phyloP scores from a whole-genome alignment of 805 yeast genomes.

The Candida rishiriensis region DNA sequence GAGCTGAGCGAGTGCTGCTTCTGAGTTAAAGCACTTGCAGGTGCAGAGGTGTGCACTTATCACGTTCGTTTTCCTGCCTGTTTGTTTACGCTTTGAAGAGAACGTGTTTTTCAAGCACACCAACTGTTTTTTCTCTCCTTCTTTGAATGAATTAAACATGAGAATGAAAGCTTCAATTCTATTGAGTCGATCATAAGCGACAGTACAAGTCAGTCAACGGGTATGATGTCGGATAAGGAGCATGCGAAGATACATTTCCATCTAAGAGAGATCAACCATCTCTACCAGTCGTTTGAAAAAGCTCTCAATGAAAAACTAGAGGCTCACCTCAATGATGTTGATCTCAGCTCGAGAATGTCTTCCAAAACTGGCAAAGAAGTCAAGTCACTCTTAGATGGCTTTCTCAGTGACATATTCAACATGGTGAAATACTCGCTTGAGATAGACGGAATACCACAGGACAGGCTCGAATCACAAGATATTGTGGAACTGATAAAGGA shows the following conservation, averaged over 20 bases:
- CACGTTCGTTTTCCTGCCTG: no score
- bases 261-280: slow-evolving; percentile 46
- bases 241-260: slow-evolving; percentile 45
- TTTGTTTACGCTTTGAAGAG: no score
- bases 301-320: slow-evolving; percentile 43
- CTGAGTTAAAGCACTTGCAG: no score
- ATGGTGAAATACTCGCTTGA: slow-evolving; percentile 50
- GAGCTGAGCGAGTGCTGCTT: no score
- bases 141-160: background rate
- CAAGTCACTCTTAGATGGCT: slow-evolving; percentile 38
- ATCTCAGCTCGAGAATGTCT: slow-evolving; percentile 12
- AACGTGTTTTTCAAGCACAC: no score
- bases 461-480: slow-evolving; percentile 8
- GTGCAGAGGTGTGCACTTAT: no score
- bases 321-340: slow-evolving; percentile 10
- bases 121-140: no score
- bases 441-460: slow-evolving; percentile 47
- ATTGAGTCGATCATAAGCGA: no score
- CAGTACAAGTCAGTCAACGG: slow-evolving; percentile 1
- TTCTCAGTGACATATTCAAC: slow-evolving; percentile 52
- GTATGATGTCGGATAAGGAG: slow-evolving; percentile 18
- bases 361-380: slow-evolving; percentile 38
- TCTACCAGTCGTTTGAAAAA: slow-evolving; percentile 40
- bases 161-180: no score
- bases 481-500: slow-evolving; percentile 11